Base-by-base conservation (phyloP, 495 filamentous ascomycete species). In the Penicillium canariense region DNA sequence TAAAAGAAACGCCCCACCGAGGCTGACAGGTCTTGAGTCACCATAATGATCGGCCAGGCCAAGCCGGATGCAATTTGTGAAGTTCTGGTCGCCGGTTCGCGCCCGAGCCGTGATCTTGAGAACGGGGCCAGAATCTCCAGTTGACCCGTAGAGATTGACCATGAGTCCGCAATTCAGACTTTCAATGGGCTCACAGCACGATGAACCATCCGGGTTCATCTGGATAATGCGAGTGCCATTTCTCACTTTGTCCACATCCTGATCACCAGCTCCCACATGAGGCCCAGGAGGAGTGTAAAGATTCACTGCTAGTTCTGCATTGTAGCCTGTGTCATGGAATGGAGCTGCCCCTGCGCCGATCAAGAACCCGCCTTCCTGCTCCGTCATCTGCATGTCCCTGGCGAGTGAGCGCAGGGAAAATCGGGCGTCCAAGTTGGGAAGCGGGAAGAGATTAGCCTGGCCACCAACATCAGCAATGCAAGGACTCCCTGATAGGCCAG, bases 381-480 rank as follows among this genome's bases (percentile, higher is more conserved):
- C 44, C 0, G 52, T 57, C 67, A 75, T 69, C 28, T 69, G 60
- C 69, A 74, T 73, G 2, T 65, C 44, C 12, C 53, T 54, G 0
- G 68, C 62, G 7, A 76, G 54, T 0, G 62, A 54, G 6, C 65
- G 48, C 3, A 76, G 51, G 1, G 64, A 62, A 28, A 70, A 76
- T 48, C 60, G 68, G 3, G 60, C 58, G 5, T 59, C 30, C 28
- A 73, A 50, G 6, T 69, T 59, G 1, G 72, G 70, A 5, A 25
- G 36, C 2, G 73, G 73, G 25, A 65, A 63, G 1, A 75, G 69
- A 50, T 75, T 62, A 6, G 54, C 28, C 14, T 66, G 69, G 7
- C 72, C 73, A 1, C 73, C 72, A 22, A 76, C 61, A 47, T 76
- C 73, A n/a, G 68, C 68, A 18, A 75, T 67, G 5, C 59, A 52